These are phyloP conservation scores for Phyllosticta capitalensis DNA, from an alignment of 2,329 filamentous ascomycete genomes.

Conservation along the genomic window DNA sequence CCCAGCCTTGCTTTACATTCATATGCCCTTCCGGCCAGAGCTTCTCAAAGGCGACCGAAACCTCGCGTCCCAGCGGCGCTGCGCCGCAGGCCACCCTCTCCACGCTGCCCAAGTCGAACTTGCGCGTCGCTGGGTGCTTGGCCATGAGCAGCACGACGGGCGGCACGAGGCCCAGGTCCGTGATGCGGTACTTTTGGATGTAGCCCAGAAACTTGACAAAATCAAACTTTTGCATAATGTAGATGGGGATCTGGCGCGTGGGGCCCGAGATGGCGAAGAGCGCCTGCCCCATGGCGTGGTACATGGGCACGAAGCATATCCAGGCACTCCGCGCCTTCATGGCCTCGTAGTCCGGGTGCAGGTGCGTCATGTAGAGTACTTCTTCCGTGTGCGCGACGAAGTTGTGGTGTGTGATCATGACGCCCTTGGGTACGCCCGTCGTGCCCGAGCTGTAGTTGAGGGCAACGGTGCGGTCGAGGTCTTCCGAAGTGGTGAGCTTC, in stretches of 20 bases:
- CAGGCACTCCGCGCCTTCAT: constrained; percentile 33
- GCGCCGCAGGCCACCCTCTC: constrained; percentile 54
- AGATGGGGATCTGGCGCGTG: constrained; percentile 53
- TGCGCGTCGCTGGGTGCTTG: constrained; percentile 56
- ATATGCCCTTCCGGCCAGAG: constrained; percentile 42
- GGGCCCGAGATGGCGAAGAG: constrained; percentile 54
- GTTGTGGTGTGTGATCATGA: constrained; percentile 69
- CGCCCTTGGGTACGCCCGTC: constrained; percentile 76
- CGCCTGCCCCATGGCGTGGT: constrained; percentile 50
- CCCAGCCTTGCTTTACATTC: constrained; percentile 65
- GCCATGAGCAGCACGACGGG: constrained; percentile 65
- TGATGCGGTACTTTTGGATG: constrained; percentile 60
- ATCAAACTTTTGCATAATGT: constrained; percentile 71
- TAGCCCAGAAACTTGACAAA: constrained; percentile 61
- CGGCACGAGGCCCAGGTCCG: constrained; percentile 57
- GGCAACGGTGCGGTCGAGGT: constrained; percentile 48
- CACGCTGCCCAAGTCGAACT: constrained; percentile 61
- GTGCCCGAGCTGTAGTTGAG: constrained; percentile 75
- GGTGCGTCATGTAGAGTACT: constrained; percentile 40
- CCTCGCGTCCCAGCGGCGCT: constrained; percentile 47
- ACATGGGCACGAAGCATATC: constrained; percentile 61
- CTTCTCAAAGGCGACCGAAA: constrained; percentile 44
- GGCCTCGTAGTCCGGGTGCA: constrained; percentile 41
- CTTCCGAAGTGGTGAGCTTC: constrained; percentile 41
- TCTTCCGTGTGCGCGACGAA: constrained; percentile 63